phyloP scores from a whole-genome alignment of 2,329 filamentous ascomycete genomes.

The Nannizzia gypsea region DNA sequence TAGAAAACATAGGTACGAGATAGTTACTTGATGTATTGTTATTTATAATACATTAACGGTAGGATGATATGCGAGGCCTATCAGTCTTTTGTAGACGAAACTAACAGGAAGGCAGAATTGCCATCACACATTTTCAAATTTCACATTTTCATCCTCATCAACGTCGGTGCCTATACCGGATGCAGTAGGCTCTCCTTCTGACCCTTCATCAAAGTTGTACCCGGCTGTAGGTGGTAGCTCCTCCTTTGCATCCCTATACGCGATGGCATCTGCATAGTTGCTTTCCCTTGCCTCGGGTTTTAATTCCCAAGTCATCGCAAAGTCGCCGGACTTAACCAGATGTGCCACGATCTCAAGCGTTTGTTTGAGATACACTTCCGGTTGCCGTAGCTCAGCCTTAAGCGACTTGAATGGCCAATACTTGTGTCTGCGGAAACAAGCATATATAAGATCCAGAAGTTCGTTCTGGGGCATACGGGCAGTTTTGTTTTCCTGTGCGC shows the following conservation, averaged over 20 bases:
- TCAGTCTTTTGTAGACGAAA: too few species aligned
- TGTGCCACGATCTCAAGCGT: constrained; percentile 72
- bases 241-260: constrained; percentile 40
- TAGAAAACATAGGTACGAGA: too few species aligned
- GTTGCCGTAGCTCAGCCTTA: constrained; percentile 65
- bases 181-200: constrained; percentile 36
- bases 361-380: constrained; percentile 84
- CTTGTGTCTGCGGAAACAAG: constrained; percentile 69
- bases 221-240: constrained; percentile 38
- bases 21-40: too few species aligned
- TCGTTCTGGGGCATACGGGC: constrained; percentile 82
- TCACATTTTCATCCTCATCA: constrained; percentile 53
- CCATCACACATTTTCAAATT: constrained; percentile 66
- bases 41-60: not conserved
- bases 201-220: constrained; percentile 40
- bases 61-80: too few species aligned
- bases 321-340: constrained; percentile 69
- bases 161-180: constrained; percentile 46
- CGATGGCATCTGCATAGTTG: constrained; percentile 33
- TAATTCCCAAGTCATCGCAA: constrained; percentile 75
- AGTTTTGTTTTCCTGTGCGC: constrained; percentile 64
- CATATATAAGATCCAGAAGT: constrained; percentile 73
- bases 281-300: constrained; percentile 55
- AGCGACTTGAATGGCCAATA: constrained; percentile 93
- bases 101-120: not conserved